Evolutionary conservation across 495 filamentous ascomycete genomes (phyloP), one percentile per base, ranked within the genome.

Genomic region (Trichoderma erinaceum): DNA sequence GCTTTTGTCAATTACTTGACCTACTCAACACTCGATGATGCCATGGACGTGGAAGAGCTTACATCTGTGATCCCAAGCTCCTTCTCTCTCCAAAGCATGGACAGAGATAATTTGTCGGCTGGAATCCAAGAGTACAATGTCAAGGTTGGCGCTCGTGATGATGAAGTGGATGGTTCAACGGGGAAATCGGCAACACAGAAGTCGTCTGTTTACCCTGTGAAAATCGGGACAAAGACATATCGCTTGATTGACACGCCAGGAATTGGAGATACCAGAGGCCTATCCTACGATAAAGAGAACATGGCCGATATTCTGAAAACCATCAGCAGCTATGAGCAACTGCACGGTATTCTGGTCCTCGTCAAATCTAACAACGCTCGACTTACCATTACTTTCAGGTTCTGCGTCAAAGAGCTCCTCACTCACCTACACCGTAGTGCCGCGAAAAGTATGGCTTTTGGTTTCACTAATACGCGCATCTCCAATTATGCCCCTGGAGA

Each of bases 231-330:
- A 18, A 65, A 64, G 0, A 73, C 69, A 4, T 68, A 81, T 38
- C 77, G 80, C 1, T 71, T 82, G 25, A 80, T 82, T 52, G 80
- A 83, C 61, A 83, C 81, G 0, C 80, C 81, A 0, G 81, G 81
- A 0, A 79, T 81, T 23, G 79, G 80, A 4, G 80, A 83, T 63
- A 81, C 76, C 0, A 70, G 78, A 11, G 81, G 80, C 0, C 7
- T 76, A 0, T 64, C 68, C 0, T 70, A 75, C 11, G 81, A 82
- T 68, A 72, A 73, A 12, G 68, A 77, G 69, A 83, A 83, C 66
- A 81, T 82, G 78, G 73, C 70, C 18, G 74, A 83, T 66, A 78
- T 82, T 35, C 69, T 83, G 0, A 2, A 11, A 2, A 72, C 70
- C 0, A 68, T 82, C 10, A 68, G 73, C 50, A 72, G 25, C 23